A percentile compares a stretch with the other conserved stretches of the same genome.
Conservation (phyloP, 352 stramenopile genomes). For the Globisporangium cederbergense region DNA sequence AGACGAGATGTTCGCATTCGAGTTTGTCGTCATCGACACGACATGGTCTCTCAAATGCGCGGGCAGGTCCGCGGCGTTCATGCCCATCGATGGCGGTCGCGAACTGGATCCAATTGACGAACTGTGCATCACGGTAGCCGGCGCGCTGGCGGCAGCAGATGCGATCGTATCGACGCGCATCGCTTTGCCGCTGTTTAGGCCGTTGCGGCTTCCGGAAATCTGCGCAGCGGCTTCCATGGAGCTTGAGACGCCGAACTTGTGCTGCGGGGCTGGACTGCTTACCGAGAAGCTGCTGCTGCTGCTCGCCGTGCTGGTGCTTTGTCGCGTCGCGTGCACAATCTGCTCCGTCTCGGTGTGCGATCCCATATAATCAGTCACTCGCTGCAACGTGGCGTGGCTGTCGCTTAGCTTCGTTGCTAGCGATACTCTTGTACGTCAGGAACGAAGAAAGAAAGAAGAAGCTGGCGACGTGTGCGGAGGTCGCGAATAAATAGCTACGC, state of each 20-base stretch:
- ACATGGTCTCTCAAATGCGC: conserved; percentile 60
- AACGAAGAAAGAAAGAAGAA: not conserved
- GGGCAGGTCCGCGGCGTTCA: conserved; percentile 41
- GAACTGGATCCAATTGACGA: conserved; percentile 11
- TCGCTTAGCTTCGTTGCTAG: not conserved
- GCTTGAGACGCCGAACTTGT: conserved; percentile 17
- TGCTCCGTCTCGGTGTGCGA: conserved; percentile 14
- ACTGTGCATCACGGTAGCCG: conserved; percentile 9
- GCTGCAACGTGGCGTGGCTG: conserved; percentile 1
- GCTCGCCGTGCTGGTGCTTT: conserved; percentile 13
- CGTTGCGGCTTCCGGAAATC: conserved; percentile 3
- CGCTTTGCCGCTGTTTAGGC: conserved; percentile 1
- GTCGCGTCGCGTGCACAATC: conserved; percentile 10
- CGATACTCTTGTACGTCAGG: not conserved
- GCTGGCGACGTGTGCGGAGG: too few relatives aligned
- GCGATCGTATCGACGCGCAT: conserved; percentile 21
- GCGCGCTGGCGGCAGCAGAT: conserved; percentile 2
- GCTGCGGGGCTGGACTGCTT: not conserved
- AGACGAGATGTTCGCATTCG: conserved; percentile 4
- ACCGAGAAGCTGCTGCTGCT: conserved; percentile 23
- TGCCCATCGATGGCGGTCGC: conserved; percentile 10
- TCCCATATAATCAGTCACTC: conserved; percentile 5
- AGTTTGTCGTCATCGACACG: conserved; percentile 22
- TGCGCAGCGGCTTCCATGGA: conserved; percentile 45
- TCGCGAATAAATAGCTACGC: not conserved